Evolutionary conservation across 2,329 filamentous ascomycete genomes (phyloP), one percentile per base, ranked within the genome.

Genomic region (Rhynchosporium agropyri): DNA sequence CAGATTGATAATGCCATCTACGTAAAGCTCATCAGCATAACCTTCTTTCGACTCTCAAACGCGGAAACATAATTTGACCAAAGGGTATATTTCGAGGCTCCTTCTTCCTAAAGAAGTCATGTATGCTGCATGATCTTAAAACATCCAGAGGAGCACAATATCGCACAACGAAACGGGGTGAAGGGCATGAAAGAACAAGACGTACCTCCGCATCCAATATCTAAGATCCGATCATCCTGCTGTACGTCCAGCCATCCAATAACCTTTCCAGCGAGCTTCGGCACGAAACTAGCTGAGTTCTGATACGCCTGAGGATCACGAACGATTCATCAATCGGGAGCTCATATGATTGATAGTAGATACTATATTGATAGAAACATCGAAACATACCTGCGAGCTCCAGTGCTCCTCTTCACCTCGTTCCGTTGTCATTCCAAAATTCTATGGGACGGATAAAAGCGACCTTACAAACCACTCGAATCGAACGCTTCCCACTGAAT

Each of bases 181-280:
- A 33, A 28, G 13, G 12, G 26, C 6, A 54, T 29, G 26, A 38
- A 5, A 60, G 13, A 54, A 31, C 20, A n/a, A 6, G 28, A 74
- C 77, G 65, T 62, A 84, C 83, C 86, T 49, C 87, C 86, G 68
- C 86, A 89, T 13, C 86, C 86, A 59, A 89, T 75, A 66, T 89
- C 86, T 1, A 89, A 76, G 28, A 89, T 79, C 15, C 77, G 72
- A 70, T 89, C 86, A 66, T 84, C 80, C 33, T 80, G 78, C 62
- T 84, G 79, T 0, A 85, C 79, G 67, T 86, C 80, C 0, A 89
- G 77, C 80, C 84, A 88, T 51, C 78, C 73, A 10, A 87, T 69
- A 4, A 89, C 78, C 63, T 84, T 87, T 15, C 78, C 79, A 0
- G 85, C 81, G 9, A 89, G 76, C 70, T 85, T 84, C 3, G 86